phyloP scores from a whole-genome alignment of 164 flowering plant species.

The Annona cherimola region DNA sequence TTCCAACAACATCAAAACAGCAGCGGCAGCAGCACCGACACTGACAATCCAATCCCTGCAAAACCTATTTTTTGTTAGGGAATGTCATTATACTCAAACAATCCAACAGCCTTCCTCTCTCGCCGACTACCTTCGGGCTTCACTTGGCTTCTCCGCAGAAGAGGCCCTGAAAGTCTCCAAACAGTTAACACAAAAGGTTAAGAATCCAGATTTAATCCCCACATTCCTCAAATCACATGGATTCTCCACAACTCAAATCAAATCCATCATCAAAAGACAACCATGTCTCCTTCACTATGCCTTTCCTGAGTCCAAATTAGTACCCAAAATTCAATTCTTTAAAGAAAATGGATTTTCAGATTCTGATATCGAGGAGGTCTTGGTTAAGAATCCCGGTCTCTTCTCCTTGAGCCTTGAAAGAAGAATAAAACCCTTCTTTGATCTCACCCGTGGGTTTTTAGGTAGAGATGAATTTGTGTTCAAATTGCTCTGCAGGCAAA shows the following conservation, averaged over 20 bases:
- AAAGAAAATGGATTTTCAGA: not conserved
- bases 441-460: not conserved
- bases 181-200: not conserved
- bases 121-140: not conserved
- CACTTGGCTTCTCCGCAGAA: not conserved
- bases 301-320: not conserved
- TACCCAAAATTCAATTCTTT: conserved; percentile 3
- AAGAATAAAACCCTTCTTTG: not conserved
- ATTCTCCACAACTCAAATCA: not conserved
- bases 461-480: not conserved
- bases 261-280: not conserved
- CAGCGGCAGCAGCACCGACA: not conserved
- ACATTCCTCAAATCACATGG: not conserved
- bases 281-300: not conserved
- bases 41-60: not conserved
- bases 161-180: not conserved
- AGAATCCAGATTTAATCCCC: not conserved
- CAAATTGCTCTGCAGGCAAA: not conserved
- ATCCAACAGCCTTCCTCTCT: not conserved
- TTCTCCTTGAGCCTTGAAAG: not conserved
- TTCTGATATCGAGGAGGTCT: not conserved
- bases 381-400: not conserved
- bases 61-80: not conserved
- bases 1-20: not conserved
- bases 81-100: not conserved